Evolutionary conservation across 2,329 filamentous ascomycete species (phyloP).

Genomic region (Alternaria viburni): DNA sequence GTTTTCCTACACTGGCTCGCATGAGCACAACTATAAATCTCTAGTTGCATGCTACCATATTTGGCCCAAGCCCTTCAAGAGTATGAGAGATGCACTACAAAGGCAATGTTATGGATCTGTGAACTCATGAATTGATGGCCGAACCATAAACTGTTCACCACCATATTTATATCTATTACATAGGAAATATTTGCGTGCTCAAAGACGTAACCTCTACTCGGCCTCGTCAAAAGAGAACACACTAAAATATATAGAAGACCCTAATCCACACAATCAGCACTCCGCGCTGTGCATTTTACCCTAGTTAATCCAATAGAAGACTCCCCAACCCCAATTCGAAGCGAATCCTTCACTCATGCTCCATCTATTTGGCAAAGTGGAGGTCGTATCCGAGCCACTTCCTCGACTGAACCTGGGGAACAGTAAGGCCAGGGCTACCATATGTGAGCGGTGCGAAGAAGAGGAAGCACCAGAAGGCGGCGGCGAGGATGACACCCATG

Average conservation of each 20-base stretch:
- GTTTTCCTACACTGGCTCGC: not conserved
- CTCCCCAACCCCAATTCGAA: not conserved
- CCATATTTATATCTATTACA: conserved; percentile 4
- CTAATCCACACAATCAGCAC: conserved; percentile 5
- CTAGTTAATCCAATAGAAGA: conserved; percentile 6
- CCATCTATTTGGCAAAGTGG: conserved; percentile 90
- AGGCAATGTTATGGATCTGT: not conserved
- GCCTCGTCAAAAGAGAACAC: not conserved
- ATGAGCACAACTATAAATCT: not conserved
- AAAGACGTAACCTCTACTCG: not conserved
- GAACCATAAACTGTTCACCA: not conserved
- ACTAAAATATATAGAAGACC: conserved; percentile 5
- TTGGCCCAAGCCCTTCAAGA: not conserved
- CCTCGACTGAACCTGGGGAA: conserved; percentile 77
- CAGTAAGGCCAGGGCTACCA: conserved; percentile 84
- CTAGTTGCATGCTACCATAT: not conserved
- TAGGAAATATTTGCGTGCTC: conserved; percentile 2
- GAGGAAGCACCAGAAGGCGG: conserved; percentile 79
- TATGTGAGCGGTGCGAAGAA: conserved; percentile 97
- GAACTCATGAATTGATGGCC: not conserved
- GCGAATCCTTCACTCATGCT: not conserved
- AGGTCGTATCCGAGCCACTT: conserved; percentile 98
- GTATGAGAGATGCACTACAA: not conserved
- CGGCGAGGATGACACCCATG: conserved; percentile 69
- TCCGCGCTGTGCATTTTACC: conserved; percentile 14